phyloP scores from a whole-genome alignment of 768 basidiomycete species.

The Podaxis sp. region DNA sequence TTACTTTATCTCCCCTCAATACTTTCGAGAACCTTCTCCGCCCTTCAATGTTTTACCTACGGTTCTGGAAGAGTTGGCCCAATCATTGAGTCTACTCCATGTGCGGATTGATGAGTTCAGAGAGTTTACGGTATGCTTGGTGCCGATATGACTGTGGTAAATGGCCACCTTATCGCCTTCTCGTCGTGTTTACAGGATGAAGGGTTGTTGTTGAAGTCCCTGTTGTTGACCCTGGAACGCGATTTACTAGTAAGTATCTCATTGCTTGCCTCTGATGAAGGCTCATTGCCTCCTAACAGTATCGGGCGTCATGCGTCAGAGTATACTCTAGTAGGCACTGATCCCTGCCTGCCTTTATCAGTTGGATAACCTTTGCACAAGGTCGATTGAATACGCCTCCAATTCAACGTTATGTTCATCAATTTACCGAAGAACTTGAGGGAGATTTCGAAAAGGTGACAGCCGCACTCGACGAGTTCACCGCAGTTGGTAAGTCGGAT shows the following conservation, averaged over 20 bases:
- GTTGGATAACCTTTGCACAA: not conserved
- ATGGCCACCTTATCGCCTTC: not conserved
- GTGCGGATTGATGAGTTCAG: slow-evolving; percentile 6
- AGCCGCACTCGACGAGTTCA: not conserved
- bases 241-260: not conserved
- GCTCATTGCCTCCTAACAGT: not conserved
- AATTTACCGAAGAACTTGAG: slow-evolving; percentile 5
- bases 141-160: too few relatives aligned
- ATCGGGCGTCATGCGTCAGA: slow-evolving; percentile 8
- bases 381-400: slow-evolving; percentile 7
- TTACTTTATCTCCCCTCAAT: slow-evolving; percentile 2
- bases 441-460: not conserved
- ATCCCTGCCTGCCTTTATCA: not conserved
- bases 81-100: not conserved
- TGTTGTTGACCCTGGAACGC: not conserved
- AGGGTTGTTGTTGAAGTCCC: not conserved
- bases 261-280: not conserved
- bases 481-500: slow-evolving; percentile 1
- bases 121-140: not conserved
- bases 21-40: not conserved
- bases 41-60: not conserved
- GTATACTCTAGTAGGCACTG: not conserved
- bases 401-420: slow-evolving; percentile 9
- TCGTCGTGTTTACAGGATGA: not conserved
- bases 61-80: not conserved